Base-by-base conservation (phyloP, 306 rosid genomes). In the Quercus aquifolioides region DNA sequence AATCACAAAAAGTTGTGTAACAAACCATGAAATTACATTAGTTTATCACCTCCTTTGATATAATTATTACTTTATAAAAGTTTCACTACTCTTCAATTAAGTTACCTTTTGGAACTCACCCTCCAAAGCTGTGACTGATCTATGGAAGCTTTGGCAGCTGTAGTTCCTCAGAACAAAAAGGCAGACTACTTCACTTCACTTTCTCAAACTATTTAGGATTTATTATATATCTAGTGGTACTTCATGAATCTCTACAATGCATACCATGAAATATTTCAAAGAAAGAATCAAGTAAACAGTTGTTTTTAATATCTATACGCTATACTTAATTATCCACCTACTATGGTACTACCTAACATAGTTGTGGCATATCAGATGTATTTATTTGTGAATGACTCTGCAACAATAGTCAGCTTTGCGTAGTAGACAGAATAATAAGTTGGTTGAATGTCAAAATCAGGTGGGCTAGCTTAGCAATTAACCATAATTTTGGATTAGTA, bases 371-470 rank as follows among this genome's bases (percentile, higher is more conserved):
- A 8, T 28, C 10, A 6, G 46, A 67, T 67, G 51, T 33, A 15
- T 8, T 18, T 46, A 35, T 68, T 9, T 35, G 15, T 30, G 46
- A 68, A 35, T 6, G 52, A 35, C 1, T 33, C 51, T 19, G 25
- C 52, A 59, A 59, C 26, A 41, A 41, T 9, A 33, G 12, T 2
- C 25, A 49, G 54, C 17, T 12, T 68, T 35, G 18, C 41, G 20
- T 19, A 35, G 73, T 33, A 14, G 73, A 41, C 9, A 69, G 55
- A 68, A 14, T 43, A 49, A 67, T 77, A n/a, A 60, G 80, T 81
- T 43, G 80, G 84, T 81, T 46, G 73, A 69, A 75, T 52, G 49
- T 81, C 73, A 57, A 69, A 21, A 75, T 81, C 80, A 75, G 8
- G 80, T 69, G 18, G 25, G 76, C 51, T 57, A 26, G 71, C 56